Evolutionary conservation across 2,329 filamentous ascomycete genomes (phyloP).

Genomic region (Aspergillus ustus): DNA sequence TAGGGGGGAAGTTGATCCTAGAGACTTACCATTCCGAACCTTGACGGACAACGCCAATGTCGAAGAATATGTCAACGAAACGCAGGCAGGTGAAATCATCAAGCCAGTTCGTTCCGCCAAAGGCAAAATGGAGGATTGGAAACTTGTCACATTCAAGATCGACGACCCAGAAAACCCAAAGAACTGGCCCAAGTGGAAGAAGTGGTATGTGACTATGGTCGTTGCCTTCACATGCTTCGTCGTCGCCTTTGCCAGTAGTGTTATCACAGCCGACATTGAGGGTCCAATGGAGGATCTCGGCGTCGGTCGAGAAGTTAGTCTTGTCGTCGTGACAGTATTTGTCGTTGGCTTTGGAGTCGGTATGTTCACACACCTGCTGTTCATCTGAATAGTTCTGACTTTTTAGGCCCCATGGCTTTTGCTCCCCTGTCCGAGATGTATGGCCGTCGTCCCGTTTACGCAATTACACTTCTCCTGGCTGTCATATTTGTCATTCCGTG

Average conservation of each 20-base stretch:
- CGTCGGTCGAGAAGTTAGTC: constrained; percentile 72
- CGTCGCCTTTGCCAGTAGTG: constrained; percentile 71
- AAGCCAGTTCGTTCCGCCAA: constrained; percentile 57
- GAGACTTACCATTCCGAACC: constrained; percentile 69
- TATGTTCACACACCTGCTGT: constrained; percentile 31
- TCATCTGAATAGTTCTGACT: constrained; percentile 18
- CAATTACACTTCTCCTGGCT: constrained; percentile 68
- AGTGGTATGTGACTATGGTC: constrained; percentile 86
- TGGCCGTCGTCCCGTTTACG: constrained; percentile 74
- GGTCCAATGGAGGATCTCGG: constrained; percentile 68
- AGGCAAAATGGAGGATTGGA: constrained; percentile 58
- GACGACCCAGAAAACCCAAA: constrained; percentile 79
- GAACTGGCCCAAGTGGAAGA: constrained; percentile 78
- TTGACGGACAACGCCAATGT: constrained; percentile 65
- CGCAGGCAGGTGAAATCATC: constrained; percentile 64
- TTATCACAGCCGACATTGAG: constrained; percentile 76
- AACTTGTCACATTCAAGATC: constrained; percentile 72
- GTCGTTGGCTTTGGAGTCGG: constrained; percentile 82
- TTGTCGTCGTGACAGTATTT: constrained; percentile 75
- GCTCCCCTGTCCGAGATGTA: constrained; percentile 78
- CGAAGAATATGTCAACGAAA: constrained; percentile 70
- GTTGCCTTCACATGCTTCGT: constrained; percentile 78
- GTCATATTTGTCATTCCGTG: constrained; percentile 82
- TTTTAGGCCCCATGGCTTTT: constrained; percentile 72
- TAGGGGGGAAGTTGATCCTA: constrained; percentile 42